Evolutionary conservation across 1,139 yeast species (phyloP), one percentile per base, ranked within the genome.

Genomic region (Yamadazyma oceani): DNA sequence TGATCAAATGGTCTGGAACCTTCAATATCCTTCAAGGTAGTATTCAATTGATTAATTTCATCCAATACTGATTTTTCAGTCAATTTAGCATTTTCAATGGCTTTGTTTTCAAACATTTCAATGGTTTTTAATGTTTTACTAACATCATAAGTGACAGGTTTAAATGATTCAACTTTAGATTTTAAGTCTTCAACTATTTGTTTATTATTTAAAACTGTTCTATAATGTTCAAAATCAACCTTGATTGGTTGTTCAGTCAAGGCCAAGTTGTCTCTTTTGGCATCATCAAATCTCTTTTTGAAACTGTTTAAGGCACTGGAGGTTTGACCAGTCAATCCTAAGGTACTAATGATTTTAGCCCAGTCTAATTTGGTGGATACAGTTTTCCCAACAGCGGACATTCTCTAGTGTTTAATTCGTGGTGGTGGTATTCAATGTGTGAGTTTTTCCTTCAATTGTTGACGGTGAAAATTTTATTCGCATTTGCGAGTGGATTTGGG

Each of bases 281-380:
- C 97, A 64, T 92, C 98, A 58, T 92, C 97, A 69, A 88, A 85
- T 79, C 99, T 86, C 85, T 94, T 92, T 75, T 90, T 92, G 85
- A 92, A 92, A 31, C 95, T 79, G 42, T 92, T 79, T 62, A 92
- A 76, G 32, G 95, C 80, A 41, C 87, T 64, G 46, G 96, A 95
- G 49, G 98, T 92, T 61, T 84, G 71, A 46, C 98, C 98, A 46
- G 96, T 82, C 64, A 92, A 79, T 44, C 97, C 96, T 62, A 92
- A 79, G 51, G 92, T 81, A 54, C 94, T 74, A 61, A 87, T 79
- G 61, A 92, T 82, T 72, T 84, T 82, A 62, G 94, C 82, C 97
- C 97, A 92, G 78, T 92, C 95, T 68, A 92, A 77, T 75, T 89
- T 90, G 60, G 85, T 75, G 58, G 94, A 80, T 57, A 88, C 92